These are phyloP conservation scores for Marasmius sp. DNA, from an alignment of 1,284 basidiomycete genomes.

Conservation along the genomic window DNA sequence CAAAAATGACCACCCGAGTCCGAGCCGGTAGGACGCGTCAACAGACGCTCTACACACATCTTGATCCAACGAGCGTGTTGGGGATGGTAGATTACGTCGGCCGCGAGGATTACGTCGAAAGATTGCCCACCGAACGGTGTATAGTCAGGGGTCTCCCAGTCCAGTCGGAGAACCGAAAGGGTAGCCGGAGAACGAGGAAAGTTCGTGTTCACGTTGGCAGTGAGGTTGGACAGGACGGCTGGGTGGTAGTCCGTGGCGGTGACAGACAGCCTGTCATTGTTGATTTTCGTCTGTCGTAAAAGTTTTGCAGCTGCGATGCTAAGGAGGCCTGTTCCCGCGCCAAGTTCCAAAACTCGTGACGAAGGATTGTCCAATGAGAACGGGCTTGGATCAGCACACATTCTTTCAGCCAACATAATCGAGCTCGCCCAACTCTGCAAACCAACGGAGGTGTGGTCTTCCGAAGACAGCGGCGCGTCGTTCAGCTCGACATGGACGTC, in stretches of 20 bases:
- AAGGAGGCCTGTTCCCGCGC: slow-evolving; percentile 84
- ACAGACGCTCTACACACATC: slow-evolving; percentile 50
- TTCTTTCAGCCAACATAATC: slow-evolving; percentile 72
- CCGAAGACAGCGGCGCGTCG: slow-evolving; percentile 68
- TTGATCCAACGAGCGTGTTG: slow-evolving; percentile 69
- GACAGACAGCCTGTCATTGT: slow-evolving; percentile 26
- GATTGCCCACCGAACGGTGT: slow-evolving; percentile 34
- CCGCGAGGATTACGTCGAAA: slow-evolving; percentile 61
- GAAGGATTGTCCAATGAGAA: slow-evolving; percentile 37
- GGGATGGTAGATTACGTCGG: slow-evolving; percentile 74
- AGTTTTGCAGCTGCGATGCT: slow-evolving; percentile 72
- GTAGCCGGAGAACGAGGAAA: slow-evolving; percentile 27
- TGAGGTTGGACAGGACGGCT: slow-evolving; percentile 73
- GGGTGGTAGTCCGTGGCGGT: slow-evolving; percentile 84
- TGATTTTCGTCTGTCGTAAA: slow-evolving; percentile 23
- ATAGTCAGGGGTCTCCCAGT: slow-evolving; percentile 64
- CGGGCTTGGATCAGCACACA: slow-evolving; percentile 54
- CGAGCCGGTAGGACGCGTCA: slow-evolving; percentile 32
- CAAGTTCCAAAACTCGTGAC: slow-evolving; percentile 73
- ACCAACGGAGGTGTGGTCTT: slow-evolving; percentile 82
- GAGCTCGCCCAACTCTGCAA: slow-evolving; percentile 88
- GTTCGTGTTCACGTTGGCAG: slow-evolving; percentile 64
- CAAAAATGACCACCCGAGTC: slow-evolving; percentile 56
- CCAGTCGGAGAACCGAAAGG: slow-evolving; percentile 53
- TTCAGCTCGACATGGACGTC: slow-evolving; percentile 62